A percentile compares a stretch with the other conserved stretches of the same genome.
Conservation (phyloP, 164 flowering plant species). For the Cinnamomum micranthum region DNA sequence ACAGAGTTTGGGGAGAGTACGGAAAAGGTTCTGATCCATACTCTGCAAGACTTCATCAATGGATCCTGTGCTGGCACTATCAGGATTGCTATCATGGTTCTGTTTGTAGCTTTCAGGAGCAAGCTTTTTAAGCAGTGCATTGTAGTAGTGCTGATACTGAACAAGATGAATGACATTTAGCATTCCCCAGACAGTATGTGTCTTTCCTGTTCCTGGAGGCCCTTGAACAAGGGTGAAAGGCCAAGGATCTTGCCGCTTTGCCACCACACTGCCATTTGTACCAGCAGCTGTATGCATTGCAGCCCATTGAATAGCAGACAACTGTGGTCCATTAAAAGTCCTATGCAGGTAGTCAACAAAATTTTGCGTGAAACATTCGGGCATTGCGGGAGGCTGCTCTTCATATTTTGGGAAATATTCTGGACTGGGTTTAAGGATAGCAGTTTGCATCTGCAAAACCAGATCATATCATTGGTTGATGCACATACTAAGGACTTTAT, state of each 20-base stretch:
- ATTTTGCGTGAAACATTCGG: conserved; percentile 92
- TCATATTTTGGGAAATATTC: conserved; percentile 92
- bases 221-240: conserved; percentile 98
- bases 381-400: conserved; percentile 89
- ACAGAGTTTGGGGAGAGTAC: conserved; percentile 87
- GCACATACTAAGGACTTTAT: background rate
- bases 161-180: conserved; percentile 95
- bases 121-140: conserved; percentile 79
- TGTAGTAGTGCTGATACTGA: conserved; percentile 92
- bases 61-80: conserved; percentile 52
- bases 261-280: conserved; percentile 48
- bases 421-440: conserved; percentile 91
- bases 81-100: conserved; percentile 51
- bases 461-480: background rate
- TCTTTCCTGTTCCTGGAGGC: conserved; percentile 99
- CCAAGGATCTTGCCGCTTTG: conserved; percentile 95
- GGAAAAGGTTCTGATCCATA: conserved; percentile 90
- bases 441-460: conserved; percentile 81
- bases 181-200: conserved; percentile 99
- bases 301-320: conserved; percentile 96
- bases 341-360: conserved; percentile 71
- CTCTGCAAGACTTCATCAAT: conserved; percentile 91
- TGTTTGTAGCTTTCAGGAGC: conserved; percentile 95
- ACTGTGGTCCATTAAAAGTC: conserved; percentile 82
- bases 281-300: conserved; percentile 99